These are phyloP conservation scores for Poteriospumella lacustris DNA, from an alignment of 108 stramenopile genomes.

Conservation along the genomic window DNA sequence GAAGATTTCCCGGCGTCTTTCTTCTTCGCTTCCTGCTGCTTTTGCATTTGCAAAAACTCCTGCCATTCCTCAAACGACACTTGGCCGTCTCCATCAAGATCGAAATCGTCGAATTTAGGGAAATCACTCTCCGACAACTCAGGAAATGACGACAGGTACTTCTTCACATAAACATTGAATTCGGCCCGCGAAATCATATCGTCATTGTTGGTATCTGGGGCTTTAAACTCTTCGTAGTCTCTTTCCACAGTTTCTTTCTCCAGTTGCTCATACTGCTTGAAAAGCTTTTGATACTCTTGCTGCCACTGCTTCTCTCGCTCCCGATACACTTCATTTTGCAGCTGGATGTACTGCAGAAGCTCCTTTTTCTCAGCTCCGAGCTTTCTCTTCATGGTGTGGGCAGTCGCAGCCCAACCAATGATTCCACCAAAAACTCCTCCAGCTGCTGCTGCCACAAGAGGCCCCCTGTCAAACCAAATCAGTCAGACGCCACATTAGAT, in stretches of 20 bases:
- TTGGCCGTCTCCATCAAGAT: constrained; percentile 80
- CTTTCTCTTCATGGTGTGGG: neutral
- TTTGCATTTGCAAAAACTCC: constrained; percentile 31
- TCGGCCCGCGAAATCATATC: constrained; percentile 81
- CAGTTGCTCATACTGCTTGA: constrained; percentile 41
- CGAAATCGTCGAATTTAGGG: constrained; percentile 92
- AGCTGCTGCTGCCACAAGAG: neutral
- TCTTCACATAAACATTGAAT: constrained; percentile 87
- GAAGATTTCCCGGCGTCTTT: neutral
- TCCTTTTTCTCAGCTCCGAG: neutral
- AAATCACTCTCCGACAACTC: constrained; percentile 79
- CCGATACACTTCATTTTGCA: constrained; percentile 14
- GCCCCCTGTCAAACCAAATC: too few relatives aligned
- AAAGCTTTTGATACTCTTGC: constrained; percentile 5
- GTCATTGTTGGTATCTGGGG: constrained; percentile 89
- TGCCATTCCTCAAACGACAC: constrained; percentile 83
- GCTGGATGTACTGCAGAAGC: constrained; percentile 20
- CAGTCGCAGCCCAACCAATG: neutral
- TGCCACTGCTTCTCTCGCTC: constrained; percentile 9
- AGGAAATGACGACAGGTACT: constrained; percentile 83
- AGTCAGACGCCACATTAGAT: too few relatives aligned
- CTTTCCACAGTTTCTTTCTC: constrained; percentile 76
- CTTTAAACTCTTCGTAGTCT: constrained; percentile 96
- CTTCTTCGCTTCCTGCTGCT: constrained; percentile 32
- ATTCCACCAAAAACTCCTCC: neutral